Conservation (phyloP, 2,329 filamentous ascomycete species). For the Apiospora sp. region DNA sequence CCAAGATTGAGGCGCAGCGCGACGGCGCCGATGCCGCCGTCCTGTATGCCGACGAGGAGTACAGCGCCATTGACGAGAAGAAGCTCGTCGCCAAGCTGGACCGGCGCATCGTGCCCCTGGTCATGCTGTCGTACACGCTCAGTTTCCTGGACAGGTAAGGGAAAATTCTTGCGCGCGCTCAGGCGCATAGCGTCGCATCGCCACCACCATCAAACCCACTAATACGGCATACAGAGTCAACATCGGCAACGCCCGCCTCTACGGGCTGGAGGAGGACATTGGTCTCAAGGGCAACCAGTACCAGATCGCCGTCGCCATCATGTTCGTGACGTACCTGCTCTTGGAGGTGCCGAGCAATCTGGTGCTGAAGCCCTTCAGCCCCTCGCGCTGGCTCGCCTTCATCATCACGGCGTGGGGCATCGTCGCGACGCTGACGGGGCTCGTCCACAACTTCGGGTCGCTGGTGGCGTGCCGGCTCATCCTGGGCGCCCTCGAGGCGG, state of each 20-base stretch:
- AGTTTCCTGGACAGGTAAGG: conserved; percentile 76
- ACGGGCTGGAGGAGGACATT: conserved; percentile 69
- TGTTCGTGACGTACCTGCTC: conserved; percentile 70
- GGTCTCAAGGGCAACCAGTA: conserved; percentile 70
- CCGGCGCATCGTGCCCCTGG: conserved; percentile 67
- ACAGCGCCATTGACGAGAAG: conserved; percentile 52
- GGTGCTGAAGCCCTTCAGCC: conserved; percentile 68
- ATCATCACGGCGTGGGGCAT: conserved; percentile 72
- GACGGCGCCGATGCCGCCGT: conserved; percentile 1
- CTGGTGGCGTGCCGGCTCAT: conserved; percentile 74
- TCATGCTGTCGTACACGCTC: conserved; percentile 76
- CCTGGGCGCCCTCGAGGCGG: conserved; percentile 73
- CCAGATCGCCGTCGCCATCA: conserved; percentile 71
- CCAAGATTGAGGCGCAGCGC: conserved; percentile 24
- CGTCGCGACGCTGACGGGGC: conserved; percentile 73
- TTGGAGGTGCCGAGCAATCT: conserved; percentile 74
- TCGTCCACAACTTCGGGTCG: conserved; percentile 70
- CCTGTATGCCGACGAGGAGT: neutral
- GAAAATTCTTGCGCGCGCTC: conserved; percentile 23
- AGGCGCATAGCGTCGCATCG: neutral
- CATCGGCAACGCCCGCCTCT: conserved; percentile 75
- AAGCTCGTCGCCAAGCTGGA: conserved; percentile 72
- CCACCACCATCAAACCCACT: neutral
- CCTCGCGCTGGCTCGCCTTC: conserved; percentile 69
- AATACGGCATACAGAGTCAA: conserved; percentile 63